Evolutionary conservation across 2,329 filamentous ascomycete species (phyloP).

Genomic region (Aspergillus nomiae): DNA sequence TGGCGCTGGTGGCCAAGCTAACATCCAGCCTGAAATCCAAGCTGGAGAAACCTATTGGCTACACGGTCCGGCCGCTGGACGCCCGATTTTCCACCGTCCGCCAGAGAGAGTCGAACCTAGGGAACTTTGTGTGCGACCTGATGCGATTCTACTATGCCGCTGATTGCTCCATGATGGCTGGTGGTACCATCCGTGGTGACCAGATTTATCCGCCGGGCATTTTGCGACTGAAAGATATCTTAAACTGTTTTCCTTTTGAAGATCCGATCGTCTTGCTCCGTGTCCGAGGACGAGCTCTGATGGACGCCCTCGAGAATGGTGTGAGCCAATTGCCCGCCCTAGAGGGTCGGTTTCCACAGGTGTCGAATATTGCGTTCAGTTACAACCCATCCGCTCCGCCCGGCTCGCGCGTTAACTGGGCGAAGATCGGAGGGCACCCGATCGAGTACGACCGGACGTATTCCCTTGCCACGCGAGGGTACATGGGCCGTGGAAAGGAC

Average conservation of each 20-base stretch:
- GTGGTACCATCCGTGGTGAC: slow-evolving; percentile 83
- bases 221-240: slow-evolving; percentile 76
- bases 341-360: slow-evolving; percentile 83
- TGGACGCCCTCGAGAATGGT: slow-evolving; percentile 81
- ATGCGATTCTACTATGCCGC: slow-evolving; percentile 81
- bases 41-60: slow-evolving; percentile 79
- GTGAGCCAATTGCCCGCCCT: slow-evolving; percentile 79
- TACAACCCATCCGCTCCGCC: slow-evolving; percentile 66
- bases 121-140: slow-evolving; percentile 88
- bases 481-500: slow-evolving; percentile 88
- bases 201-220: slow-evolving; percentile 84
- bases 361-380: slow-evolving; percentile 77
- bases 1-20: slow-evolving; percentile 66
- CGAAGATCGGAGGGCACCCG: slow-evolving; percentile 62
- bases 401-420: slow-evolving; percentile 65
- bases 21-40: slow-evolving; percentile 74
- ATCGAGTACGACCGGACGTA: slow-evolving; percentile 68
- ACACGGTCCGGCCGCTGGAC: slow-evolving; percentile 79
- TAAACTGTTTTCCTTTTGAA: slow-evolving; percentile 89
- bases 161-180: slow-evolving; percentile 82
- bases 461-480: slow-evolving; percentile 76
- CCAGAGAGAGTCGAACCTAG: slow-evolving; percentile 76
- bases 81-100: slow-evolving; percentile 83
- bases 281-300: slow-evolving; percentile 70
- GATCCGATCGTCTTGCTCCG: slow-evolving; percentile 81